These are phyloP conservation scores for Pichia deserticola DNA, from an alignment of 805 yeast genomes.

Conservation along the genomic window DNA sequence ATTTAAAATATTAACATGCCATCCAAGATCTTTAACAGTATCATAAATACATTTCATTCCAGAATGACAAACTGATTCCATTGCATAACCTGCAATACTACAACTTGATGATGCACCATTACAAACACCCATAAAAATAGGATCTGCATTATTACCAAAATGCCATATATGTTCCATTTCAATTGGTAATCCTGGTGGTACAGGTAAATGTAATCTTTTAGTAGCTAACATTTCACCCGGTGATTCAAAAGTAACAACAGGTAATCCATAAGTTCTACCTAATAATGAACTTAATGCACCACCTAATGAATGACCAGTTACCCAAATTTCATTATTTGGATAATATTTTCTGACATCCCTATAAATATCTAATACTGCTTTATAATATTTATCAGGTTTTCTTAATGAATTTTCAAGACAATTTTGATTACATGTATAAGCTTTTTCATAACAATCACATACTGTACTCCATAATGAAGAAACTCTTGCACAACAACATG, in stretches of 20 bases:
- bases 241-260: conserved; percentile 85
- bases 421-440: conserved; percentile 81
- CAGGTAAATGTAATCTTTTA: conserved; percentile 77
- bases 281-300: conserved; percentile 76
- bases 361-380: conserved; percentile 70
- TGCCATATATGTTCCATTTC: conserved; percentile 87
- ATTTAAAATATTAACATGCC: conserved; percentile 82
- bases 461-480: conserved; percentile 90
- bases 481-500: conserved; percentile 94
- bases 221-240: conserved; percentile 89
- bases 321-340: conserved; percentile 74
- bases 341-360: conserved; percentile 59
- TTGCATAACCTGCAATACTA: conserved; percentile 88
- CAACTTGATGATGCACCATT: conserved; percentile 89
- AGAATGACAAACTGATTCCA: conserved; percentile 93
- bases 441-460: conserved; percentile 81
- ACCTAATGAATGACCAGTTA: conserved; percentile 92
- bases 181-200: conserved; percentile 82
- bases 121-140: conserved; percentile 93
- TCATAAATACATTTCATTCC: conserved; percentile 86
- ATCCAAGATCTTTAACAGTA: conserved; percentile 80
- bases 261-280: conserved; percentile 85
- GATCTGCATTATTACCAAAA: conserved; percentile 95
- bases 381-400: conserved; percentile 73
- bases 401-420: conserved; percentile 75